Conservation (phyloP, 1,284 basidiomycete genomes). For the Heterobasidion occidentale region DNA sequence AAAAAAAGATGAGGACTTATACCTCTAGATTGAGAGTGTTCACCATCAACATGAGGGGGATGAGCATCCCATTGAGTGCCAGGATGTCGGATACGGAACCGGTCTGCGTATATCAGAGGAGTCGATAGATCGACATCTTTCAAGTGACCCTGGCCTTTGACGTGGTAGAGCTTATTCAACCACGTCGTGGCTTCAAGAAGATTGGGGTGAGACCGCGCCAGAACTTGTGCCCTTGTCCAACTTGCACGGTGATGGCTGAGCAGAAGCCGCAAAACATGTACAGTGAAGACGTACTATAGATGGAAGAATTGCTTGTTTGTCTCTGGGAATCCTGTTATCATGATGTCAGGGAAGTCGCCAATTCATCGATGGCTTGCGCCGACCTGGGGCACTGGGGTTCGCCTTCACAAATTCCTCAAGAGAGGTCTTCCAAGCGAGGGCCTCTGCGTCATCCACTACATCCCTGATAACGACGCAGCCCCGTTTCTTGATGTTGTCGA, state of each 20-base stretch:
- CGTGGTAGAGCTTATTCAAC: constrained; percentile 59
- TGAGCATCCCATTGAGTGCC: constrained; percentile 60
- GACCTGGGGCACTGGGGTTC: constrained; percentile 50
- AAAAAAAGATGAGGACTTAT: neutral
- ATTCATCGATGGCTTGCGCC: constrained; percentile 4
- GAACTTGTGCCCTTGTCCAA: constrained; percentile 65
- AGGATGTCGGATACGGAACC: constrained; percentile 77
- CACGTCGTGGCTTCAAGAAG: constrained; percentile 52
- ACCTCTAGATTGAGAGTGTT: constrained; percentile 1
- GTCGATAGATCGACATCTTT: constrained; percentile 59
- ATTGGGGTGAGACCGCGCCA: constrained; percentile 70
- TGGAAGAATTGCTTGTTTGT: constrained; percentile 66
- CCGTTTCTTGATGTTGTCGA: constrained; percentile 43
- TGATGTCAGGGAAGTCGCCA: neutral
- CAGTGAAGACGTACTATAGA: constrained; percentile 45
- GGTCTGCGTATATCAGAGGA: constrained; percentile 74
- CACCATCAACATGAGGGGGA: constrained; percentile 75
- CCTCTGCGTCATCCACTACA: constrained; percentile 30
- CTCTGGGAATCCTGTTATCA: constrained; percentile 40
- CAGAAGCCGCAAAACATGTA: neutral
- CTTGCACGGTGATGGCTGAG: constrained; percentile 22
- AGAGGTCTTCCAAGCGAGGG: constrained; percentile 45
- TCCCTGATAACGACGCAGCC: constrained; percentile 58
- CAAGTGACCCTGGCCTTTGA: constrained; percentile 25
- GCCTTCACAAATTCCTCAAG: constrained; percentile 47